Evolutionary conservation across 2,329 filamentous ascomycete genomes (phyloP), one percentile per base, ranked within the genome.

Genomic region (Monosporascus cannonballus): DNA sequence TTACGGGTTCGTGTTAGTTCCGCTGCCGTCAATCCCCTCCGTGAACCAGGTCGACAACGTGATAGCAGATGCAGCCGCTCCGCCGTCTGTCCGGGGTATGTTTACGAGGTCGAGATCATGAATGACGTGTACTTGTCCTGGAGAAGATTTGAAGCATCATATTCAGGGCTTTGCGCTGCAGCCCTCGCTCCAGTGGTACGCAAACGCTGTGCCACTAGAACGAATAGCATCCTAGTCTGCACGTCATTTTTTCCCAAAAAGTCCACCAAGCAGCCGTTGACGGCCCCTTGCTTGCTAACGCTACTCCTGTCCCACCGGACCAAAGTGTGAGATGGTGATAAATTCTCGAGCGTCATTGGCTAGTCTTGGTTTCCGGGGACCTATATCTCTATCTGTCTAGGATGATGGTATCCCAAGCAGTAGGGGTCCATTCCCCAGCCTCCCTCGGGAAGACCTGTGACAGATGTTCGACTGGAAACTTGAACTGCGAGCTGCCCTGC

Each of bases 171-270:
- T 49, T 52, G 2, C 18, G 51, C 17, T 57, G 55, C 15, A 54
- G 51, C 3, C 44, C 30, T 7, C 53, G 51, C 9, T 58, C 57
- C 14, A 38, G 51, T 2, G 64, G 62, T 22, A 66, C 58, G 8
- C 53, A 66, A 9, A 67, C 57, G 8, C 62, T 59, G 49, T 67
- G 63, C 66, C 64, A 67, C 65, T 63, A 68, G n/a, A 67, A 59
- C 8, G 62, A 63, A 20, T 57, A 18, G 41, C 59, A 65, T 5
- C 53, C 30, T 3, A 59, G 51, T 8, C 46, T 25, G 7, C 38
- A 46, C 6, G 58, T 59, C 36, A 65, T 53, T 2, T 47, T 22
- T 0, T 49, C 47, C 20, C 67, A 67, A 47, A 47, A 60, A 61
- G 4, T 56, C 44, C 34, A 58, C 61, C 3, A 68, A 54, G 34